phyloP scores from a whole-genome alignment of 352 stramenopile species.

The Globisporangium nodosum region DNA sequence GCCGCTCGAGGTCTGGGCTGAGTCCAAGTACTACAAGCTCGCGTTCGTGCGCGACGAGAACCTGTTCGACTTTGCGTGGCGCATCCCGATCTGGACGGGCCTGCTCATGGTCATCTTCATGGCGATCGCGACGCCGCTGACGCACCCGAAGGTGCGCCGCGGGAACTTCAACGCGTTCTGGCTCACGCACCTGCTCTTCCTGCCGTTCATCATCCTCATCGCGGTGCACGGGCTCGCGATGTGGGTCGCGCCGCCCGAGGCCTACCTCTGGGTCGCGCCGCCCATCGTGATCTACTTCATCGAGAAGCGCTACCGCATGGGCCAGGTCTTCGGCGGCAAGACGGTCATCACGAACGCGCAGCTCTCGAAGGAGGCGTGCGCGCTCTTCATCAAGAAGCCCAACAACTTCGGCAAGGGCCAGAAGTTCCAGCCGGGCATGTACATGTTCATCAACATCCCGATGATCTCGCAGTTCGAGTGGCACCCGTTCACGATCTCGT shows the following conservation, averaged over 20 bases:
- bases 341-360: slow-evolving; percentile 43
- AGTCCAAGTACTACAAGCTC: slow-evolving; percentile 39
- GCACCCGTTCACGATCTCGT: slow-evolving; percentile 91
- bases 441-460: slow-evolving; percentile 82
- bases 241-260: slow-evolving; percentile 54
- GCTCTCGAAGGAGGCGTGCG: slow-evolving; percentile 46
- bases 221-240: slow-evolving; percentile 52
- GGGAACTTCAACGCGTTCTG: slow-evolving; percentile 68
- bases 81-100: slow-evolving; percentile 59
- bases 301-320: slow-evolving; percentile 58
- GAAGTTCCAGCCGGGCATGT: slow-evolving; percentile 66
- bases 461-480: slow-evolving; percentile 76
- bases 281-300: slow-evolving; percentile 53
- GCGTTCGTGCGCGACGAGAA: slow-evolving; percentile 50
- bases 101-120: slow-evolving; percentile 54
- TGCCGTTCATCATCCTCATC: slow-evolving; percentile 65
- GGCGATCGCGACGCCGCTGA: slow-evolving; percentile 35
- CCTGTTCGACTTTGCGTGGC: slow-evolving; percentile 30
- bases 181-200: slow-evolving; percentile 59
- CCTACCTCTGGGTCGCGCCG: slow-evolving; percentile 47
- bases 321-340: slow-evolving; percentile 42
- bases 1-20: slow-evolving; percentile 27
- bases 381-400: slow-evolving; percentile 64
- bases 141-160: slow-evolving; percentile 40
- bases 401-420: slow-evolving; percentile 38